Evolutionary conservation across 768 basidiomycete genomes (phyloP).

Genomic region (Rhodotorula paludigena): DNA sequence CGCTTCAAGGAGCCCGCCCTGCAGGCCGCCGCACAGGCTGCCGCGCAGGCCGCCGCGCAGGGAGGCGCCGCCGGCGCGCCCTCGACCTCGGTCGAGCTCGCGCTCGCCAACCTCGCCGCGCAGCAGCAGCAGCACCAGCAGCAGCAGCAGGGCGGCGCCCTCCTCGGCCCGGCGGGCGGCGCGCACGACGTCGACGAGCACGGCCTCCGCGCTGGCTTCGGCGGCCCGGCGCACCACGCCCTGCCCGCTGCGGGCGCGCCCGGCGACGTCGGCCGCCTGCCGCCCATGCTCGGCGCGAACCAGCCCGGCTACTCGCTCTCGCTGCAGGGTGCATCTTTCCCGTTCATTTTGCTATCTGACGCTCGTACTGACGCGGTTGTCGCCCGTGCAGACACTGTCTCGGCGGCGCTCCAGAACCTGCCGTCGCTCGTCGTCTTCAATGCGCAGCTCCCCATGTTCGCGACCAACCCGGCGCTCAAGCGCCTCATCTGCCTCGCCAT

Average conservation of each 20-base stretch:
- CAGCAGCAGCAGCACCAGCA: constrained; percentile 13
- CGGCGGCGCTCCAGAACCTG: constrained; percentile 63
- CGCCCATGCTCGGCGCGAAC: constrained; percentile 36
- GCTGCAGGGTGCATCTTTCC: constrained; percentile 25
- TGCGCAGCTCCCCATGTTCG: constrained; percentile 64
- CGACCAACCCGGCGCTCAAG: constrained; percentile 74
- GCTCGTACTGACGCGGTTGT: background rate
- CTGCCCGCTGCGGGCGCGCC: constrained; percentile 20
- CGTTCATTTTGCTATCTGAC: background rate
- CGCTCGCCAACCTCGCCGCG: constrained; percentile 20
- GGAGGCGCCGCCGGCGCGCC: background rate
- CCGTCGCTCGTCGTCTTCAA: constrained; percentile 71
- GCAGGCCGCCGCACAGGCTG: constrained; percentile 45
- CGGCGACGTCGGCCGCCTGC: constrained; percentile 21
- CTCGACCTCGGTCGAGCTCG: constrained; percentile 18
- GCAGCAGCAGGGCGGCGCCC: background rate
- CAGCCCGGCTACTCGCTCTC: constrained; percentile 44
- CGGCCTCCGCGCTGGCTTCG: constrained; percentile 14
- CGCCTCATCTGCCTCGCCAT: constrained; percentile 84
- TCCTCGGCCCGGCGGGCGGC: no score
- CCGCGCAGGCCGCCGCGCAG: constrained; percentile 6
- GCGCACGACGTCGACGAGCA: constrained; percentile 24
- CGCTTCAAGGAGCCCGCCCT: constrained; percentile 54
- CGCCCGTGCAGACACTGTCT: constrained; percentile 39
- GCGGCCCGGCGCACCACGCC: constrained; percentile 21